These are phyloP conservation scores for Penicillium sp. DNA, from an alignment of 2,329 filamentous ascomycete species.

Conservation along the genomic window DNA sequence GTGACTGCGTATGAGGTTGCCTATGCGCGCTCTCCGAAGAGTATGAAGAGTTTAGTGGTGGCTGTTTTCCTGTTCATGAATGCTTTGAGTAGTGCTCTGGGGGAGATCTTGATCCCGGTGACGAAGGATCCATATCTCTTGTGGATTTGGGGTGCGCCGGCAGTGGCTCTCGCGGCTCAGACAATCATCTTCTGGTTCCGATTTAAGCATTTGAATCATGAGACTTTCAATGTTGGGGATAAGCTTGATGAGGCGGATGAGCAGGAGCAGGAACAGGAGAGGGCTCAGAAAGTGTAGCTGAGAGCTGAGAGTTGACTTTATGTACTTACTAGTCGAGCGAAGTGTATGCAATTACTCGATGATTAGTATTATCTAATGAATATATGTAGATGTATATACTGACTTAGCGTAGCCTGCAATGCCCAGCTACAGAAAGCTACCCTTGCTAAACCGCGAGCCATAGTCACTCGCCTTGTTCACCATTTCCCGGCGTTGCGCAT, in stretches of 20 bases:
- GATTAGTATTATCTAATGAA: too few relatives aligned
- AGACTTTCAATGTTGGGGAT: slow-evolving; percentile 45
- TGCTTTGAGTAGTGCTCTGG: slow-evolving; percentile 45
- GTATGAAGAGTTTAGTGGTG: slow-evolving; percentile 50
- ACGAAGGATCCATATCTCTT: slow-evolving; percentile 54
- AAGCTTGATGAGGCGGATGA: background rate
- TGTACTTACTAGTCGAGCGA: too few relatives aligned
- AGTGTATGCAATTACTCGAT: too few relatives aligned
- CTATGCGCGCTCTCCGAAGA: slow-evolving; percentile 47
- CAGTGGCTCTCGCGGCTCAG: slow-evolving; percentile 53
- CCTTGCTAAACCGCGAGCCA: slow-evolving; percentile 77
- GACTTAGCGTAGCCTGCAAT: too few relatives aligned
- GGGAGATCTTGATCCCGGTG: slow-evolving; percentile 48
- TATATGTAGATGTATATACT: too few relatives aligned
- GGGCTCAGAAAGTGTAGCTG: background rate
- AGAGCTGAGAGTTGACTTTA: too few relatives aligned
- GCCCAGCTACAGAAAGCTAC: slow-evolving; percentile 56
- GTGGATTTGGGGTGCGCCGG: slow-evolving; percentile 55
- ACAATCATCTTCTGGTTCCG: slow-evolving; percentile 54
- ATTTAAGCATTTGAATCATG: slow-evolving; percentile 54
- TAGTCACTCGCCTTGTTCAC: slow-evolving; percentile 80
- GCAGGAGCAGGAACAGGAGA: background rate
- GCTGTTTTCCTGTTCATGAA: slow-evolving; percentile 48
- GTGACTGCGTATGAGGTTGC: slow-evolving; percentile 53
- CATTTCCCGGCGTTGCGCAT: slow-evolving; percentile 76